Evolutionary conservation across 2,329 filamentous ascomycete genomes (phyloP), one percentile per base, ranked within the genome.

Genomic region (Cylindrodendrum hubeiense): DNA sequence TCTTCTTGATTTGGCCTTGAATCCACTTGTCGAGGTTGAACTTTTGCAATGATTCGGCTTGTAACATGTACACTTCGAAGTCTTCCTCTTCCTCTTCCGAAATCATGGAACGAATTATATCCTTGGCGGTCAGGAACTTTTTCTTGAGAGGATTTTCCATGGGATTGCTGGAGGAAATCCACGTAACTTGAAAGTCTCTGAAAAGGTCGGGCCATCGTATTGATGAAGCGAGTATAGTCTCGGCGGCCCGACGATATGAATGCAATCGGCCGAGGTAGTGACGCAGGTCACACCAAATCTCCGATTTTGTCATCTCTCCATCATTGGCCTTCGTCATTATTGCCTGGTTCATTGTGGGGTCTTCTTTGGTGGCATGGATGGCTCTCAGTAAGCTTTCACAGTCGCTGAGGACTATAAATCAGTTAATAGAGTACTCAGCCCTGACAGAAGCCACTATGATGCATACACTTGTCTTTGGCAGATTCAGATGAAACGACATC

Each of bases 141-240:
- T 54, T 55, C 8, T 24, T 1, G 2, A 66, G 13, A 0, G 39
- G 67, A 0, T 47, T 50, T 12, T 63, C 69, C 9, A 66, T 62
- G 0, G 24, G 39, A 28, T 17, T 24, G 8, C 61, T 51, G 0
- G 78, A 78, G 1, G 68, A 64, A 1, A 80, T 41, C 15, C 30
- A 56, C 0, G 41, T 67, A 1, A 80, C 63, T 9, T 66, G 49
- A 28, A 77, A 72, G 30, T 75, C 65, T 17, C 67, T 15, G 19
- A 79, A 79, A 4, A 79, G 60, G 0, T 47, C 30, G 0, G 70
- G 73, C 67, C 76, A 78, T 5, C 19, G 43, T 1, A 30, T 59
- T 1, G 60, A 22, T 2, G 68, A 61, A 3, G 37, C 15, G 5
- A 69, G 41, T 0, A 76, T 60, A 24, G 62, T 50, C 1, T 67